A percentile compares a stretch with the other conserved stretches of the same genome.
phyloP scores from a whole-genome alignment of 192 early-diverging fungal species.

The Umbelopsis sp. region DNA sequence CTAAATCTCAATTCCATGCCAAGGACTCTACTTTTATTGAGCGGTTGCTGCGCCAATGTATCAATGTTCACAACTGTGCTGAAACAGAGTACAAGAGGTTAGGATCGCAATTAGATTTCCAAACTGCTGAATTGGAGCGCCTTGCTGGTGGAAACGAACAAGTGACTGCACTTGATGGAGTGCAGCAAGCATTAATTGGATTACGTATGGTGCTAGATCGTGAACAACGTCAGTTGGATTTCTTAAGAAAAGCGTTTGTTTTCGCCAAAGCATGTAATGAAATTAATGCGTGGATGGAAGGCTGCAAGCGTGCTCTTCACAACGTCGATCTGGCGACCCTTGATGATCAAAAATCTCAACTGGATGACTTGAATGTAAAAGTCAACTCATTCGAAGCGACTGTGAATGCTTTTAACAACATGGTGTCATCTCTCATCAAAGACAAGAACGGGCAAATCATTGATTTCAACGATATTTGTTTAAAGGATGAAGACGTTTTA shows the following conservation, averaged over 20 bases:
- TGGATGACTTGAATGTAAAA: conserved; percentile 26
- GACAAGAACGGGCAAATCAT: conserved; percentile 18
- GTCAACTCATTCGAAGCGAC: conserved; percentile 28
- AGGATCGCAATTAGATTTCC: not conserved
- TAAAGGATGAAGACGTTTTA: conserved; percentile 7
- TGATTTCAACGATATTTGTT: conserved; percentile 1
- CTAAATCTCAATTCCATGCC: not conserved
- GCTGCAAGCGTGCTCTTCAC: conserved; percentile 20
- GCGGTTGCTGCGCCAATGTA: not conserved
- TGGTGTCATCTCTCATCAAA: conserved; percentile 23
- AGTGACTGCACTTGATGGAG: not conserved
- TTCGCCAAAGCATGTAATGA: conserved; percentile 34
- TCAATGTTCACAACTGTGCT: not conserved
- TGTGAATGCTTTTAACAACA: conserved; percentile 23
- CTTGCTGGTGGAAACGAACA: not conserved
- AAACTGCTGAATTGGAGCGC: not conserved
- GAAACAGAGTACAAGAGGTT: not conserved
- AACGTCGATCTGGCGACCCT: not conserved
- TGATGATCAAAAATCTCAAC: conserved; percentile 23
- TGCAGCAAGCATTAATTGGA: not conserved
- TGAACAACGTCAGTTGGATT: conserved; percentile 28
- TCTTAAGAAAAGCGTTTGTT: conserved; percentile 24
- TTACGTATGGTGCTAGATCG: conserved; percentile 1
- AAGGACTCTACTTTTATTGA: conserved; percentile 1
- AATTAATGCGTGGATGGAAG: conserved; percentile 28